These are phyloP conservation scores for Entomortierella parvispora DNA, from an alignment of 192 early-diverging fungal species.

Conservation along the genomic window DNA sequence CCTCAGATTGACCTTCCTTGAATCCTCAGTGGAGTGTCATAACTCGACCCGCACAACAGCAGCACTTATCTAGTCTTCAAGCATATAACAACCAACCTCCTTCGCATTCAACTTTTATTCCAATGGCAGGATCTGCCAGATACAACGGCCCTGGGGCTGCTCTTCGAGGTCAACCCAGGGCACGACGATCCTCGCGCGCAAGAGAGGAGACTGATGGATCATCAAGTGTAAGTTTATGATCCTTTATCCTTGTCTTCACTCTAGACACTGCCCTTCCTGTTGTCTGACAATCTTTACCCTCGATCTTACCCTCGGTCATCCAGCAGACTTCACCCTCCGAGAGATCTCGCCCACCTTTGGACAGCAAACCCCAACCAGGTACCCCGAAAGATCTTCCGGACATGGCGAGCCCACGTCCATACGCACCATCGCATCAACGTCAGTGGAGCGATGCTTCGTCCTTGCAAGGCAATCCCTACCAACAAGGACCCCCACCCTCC, in stretches of 20 bases:
- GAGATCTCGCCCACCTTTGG: conserved; percentile 1
- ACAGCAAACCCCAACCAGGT: background rate
- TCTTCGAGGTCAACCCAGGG: conserved; percentile 44
- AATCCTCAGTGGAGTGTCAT: too few relatives aligned
- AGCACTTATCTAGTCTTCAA: too few relatives aligned
- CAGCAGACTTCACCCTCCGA: background rate
- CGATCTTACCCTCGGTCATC: too few relatives aligned
- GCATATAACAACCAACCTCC: too few relatives aligned
- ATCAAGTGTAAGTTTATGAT: too few relatives aligned
- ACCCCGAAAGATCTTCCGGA: conserved; percentile 10
- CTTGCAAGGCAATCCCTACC: conserved; percentile 11
- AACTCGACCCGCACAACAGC: too few relatives aligned
- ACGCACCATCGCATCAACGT: conserved; percentile 28
- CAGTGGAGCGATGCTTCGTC: conserved; percentile 49
- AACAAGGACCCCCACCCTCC: conserved; percentile 2
- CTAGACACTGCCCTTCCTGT: too few relatives aligned
- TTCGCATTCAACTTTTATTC: too few relatives aligned
- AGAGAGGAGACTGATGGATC: conserved; percentile 8
- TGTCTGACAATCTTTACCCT: too few relatives aligned
- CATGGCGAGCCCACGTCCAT: conserved; percentile 14
- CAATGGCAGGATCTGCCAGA: conserved; percentile 14
- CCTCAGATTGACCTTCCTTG: too few relatives aligned
- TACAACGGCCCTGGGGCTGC: conserved; percentile 49
- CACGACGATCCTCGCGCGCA: conserved; percentile 20
- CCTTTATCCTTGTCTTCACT: too few relatives aligned